Conservation (phyloP, 2,329 filamentous ascomycete genomes). For the Colletotrichum viniferum region DNA sequence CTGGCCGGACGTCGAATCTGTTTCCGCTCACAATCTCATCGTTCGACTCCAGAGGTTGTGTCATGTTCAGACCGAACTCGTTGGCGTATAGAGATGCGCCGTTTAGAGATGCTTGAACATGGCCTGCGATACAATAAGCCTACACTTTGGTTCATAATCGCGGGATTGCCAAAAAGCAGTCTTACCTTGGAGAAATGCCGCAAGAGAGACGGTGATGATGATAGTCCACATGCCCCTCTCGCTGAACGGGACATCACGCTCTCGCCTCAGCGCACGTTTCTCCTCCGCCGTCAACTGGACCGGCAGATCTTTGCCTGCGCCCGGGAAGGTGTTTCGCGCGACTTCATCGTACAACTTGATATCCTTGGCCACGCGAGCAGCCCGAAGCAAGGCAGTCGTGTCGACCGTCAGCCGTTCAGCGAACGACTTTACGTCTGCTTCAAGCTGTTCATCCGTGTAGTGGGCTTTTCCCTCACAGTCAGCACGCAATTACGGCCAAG, state of each 20-base stretch:
- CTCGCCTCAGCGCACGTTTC: conserved; percentile 38
- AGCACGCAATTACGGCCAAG: neutral
- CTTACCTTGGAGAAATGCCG: conserved; percentile 44
- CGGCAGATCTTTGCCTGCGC: conserved; percentile 27
- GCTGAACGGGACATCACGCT: conserved; percentile 43
- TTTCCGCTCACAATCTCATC: neutral
- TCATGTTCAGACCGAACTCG: neutral
- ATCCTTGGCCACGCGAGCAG: conserved; percentile 45
- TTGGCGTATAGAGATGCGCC: conserved; percentile 37
- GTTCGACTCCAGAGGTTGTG: neutral
- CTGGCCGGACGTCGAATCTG: neutral
- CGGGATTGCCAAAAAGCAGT: neutral
- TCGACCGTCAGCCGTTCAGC: conserved; percentile 33
- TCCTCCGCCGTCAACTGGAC: conserved; percentile 38
- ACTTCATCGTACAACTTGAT: conserved; percentile 41
- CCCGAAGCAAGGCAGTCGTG: conserved; percentile 35
- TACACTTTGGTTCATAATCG: neutral
- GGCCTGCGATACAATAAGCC: conserved; percentile 24
- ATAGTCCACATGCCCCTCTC: conserved; percentile 43
- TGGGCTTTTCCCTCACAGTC: conserved; percentile 31
- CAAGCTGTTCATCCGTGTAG: conserved; percentile 40
- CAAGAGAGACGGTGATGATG: conserved; percentile 46
- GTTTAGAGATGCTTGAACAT: conserved; percentile 49
- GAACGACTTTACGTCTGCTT: conserved; percentile 38
- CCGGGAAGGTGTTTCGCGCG: conserved; percentile 30